phyloP scores from a whole-genome alignment of 2,329 filamentous ascomycete species.

The Curvularia sp. region DNA sequence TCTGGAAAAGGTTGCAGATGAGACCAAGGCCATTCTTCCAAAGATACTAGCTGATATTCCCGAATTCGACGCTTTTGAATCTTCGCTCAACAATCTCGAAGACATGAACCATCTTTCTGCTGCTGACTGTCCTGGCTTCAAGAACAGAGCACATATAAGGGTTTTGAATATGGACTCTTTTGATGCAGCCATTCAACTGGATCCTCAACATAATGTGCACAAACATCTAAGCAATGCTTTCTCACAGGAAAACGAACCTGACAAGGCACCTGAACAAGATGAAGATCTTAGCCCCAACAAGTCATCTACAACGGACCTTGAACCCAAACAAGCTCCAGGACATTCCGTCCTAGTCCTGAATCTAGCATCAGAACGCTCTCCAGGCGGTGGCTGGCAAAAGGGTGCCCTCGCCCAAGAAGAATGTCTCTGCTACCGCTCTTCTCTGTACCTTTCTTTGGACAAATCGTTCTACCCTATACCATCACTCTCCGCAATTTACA shows the following conservation, averaged over 20 bases:
- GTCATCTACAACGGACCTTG: background rate
- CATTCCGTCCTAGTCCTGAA: slow-evolving; percentile 67
- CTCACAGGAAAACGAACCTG: background rate
- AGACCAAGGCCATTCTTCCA: slow-evolving; percentile 36
- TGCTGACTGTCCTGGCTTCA: slow-evolving; percentile 33
- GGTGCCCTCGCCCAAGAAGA: slow-evolving; percentile 73
- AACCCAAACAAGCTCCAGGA: background rate
- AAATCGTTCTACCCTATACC: slow-evolving; percentile 61
- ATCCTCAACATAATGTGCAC: slow-evolving; percentile 26
- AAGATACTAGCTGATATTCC: slow-evolving; percentile 28
- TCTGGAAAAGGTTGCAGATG: slow-evolving; percentile 34
- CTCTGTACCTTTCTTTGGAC: slow-evolving; percentile 59
- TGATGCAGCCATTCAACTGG: slow-evolving; percentile 41
- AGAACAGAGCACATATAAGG: slow-evolving; percentile 36
- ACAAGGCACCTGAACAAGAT: background rate
- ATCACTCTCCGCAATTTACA: slow-evolving; percentile 62
- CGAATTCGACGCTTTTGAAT: slow-evolving; percentile 26
- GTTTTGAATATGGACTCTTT: slow-evolving; percentile 46
- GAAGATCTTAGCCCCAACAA: background rate
- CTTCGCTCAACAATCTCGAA: slow-evolving; percentile 28
- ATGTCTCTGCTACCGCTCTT: slow-evolving; percentile 69
- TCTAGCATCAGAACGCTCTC: slow-evolving; percentile 64
- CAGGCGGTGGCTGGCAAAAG: slow-evolving; percentile 69
- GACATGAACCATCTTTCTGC: slow-evolving; percentile 25
- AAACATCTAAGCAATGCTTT: slow-evolving; percentile 14